Percentiles rank a stretch among this genome's conserved stretches.
These are phyloP conservation scores for Babesia ovis DNA, from an alignment of 169 alveolate genomes.

Conservation along the genomic window DNA sequence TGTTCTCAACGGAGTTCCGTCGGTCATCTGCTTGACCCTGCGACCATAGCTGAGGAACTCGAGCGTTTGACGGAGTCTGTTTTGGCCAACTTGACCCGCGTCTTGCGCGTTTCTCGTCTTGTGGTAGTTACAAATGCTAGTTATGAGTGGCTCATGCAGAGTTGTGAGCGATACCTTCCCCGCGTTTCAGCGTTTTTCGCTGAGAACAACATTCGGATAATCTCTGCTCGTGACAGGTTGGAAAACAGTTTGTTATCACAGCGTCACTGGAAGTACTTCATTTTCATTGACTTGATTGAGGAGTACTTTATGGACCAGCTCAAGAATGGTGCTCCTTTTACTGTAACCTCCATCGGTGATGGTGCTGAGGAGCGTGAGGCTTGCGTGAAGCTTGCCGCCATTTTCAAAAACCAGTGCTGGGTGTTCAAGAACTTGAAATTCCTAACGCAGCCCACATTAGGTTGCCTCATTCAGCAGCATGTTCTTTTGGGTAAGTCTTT, in stretches of 20 bases:
- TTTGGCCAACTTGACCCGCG: constrained; percentile 71
- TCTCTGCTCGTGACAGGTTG: constrained; percentile 84
- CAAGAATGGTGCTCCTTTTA: constrained; percentile 70
- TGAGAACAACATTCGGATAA: constrained; percentile 74
- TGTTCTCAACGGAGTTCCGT: constrained; percentile 62
- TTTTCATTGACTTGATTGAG: constrained; percentile 77
- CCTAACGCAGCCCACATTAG: constrained; percentile 80
- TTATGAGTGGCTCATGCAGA: constrained; percentile 81
- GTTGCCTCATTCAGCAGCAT: constrained; percentile 80
- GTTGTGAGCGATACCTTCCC: constrained; percentile 80
- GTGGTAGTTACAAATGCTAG: constrained; percentile 87
- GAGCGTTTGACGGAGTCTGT: constrained; percentile 73
- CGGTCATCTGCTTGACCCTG: constrained; percentile 66
- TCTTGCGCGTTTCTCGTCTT: constrained; percentile 71
- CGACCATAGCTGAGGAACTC: constrained; percentile 60
- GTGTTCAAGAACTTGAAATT: constrained; percentile 80
- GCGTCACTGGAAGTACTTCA: constrained; percentile 80
- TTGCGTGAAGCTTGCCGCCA: constrained; percentile 78
- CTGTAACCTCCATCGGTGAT: constrained; percentile 84
- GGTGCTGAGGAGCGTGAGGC: constrained; percentile 88
- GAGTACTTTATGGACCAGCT: constrained; percentile 75
- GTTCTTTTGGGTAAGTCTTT: constrained; percentile 68
- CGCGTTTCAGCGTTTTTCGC: constrained; percentile 73
- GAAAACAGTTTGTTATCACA: constrained; percentile 81
- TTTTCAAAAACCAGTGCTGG: constrained; percentile 74